Percentiles rank a stretch among this genome's conserved stretches.
Conservation (phyloP, 371 early-diverging fungal species). For the Lichtheimia ornata region DNA sequence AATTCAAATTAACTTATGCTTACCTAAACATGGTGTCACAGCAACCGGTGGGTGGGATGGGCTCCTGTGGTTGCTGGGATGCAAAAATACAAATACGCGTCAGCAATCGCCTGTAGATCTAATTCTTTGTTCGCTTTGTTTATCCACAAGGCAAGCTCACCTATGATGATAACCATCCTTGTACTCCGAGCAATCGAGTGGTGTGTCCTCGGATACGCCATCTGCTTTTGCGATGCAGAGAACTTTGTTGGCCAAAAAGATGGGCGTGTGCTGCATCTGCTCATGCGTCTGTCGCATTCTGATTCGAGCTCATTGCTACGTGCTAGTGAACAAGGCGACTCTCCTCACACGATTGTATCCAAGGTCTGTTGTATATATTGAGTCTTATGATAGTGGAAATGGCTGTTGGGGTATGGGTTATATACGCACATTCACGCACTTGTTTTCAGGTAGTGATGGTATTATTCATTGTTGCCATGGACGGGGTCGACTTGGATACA, state of each 20-base stretch:
- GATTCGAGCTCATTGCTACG: too few species aligned
- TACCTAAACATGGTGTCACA: not conserved
- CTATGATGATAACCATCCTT: constrained; percentile 14
- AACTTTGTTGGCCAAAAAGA: constrained; percentile 3
- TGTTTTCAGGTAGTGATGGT: too few species aligned
- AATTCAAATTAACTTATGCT: constrained; percentile 7
- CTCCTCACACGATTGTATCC: too few species aligned
- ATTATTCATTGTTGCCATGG: too few species aligned
- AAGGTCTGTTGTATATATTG: too few species aligned
- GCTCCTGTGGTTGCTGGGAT: too few species aligned
- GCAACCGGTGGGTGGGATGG: too few species aligned
- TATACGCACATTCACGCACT: too few species aligned
- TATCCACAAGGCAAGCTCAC: constrained; percentile 5
- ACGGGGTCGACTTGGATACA: too few species aligned
- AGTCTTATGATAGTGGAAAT: too few species aligned
- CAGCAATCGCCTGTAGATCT: not conserved
- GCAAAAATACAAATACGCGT: not conserved
- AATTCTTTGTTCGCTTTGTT: constrained; percentile 2
- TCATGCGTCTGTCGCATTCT: not conserved
- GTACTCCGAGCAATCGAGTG: constrained; percentile 13
- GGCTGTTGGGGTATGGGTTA: too few species aligned
- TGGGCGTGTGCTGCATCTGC: not conserved
- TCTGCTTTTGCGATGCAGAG: constrained; percentile 14
- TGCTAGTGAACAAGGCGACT: too few species aligned
- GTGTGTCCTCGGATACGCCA: not conserved